A percentile compares a stretch with the other conserved stretches of the same genome.
These are phyloP conservation scores for Moricandia moricandioides DNA, from an alignment of 345 rosid genomes.

Conservation along the genomic window DNA sequence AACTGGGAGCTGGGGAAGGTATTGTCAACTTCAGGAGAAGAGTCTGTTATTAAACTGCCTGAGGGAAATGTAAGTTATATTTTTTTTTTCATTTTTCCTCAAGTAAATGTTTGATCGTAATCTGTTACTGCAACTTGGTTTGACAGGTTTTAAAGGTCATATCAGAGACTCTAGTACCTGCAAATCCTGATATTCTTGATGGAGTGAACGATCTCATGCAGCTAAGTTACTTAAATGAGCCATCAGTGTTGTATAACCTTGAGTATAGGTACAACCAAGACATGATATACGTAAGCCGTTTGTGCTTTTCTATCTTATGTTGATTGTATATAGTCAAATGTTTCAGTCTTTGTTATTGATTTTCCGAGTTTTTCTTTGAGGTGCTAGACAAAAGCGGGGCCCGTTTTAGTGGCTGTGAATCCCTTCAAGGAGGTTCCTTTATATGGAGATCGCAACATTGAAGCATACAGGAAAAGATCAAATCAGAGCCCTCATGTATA, in stretches of 20 bases:
- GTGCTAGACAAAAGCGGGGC: slow-evolving; percentile 84
- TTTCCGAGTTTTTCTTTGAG: slow-evolving; percentile 17
- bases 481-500: slow-evolving; percentile 71
- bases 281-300: slow-evolving; percentile 71
- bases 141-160: slow-evolving; percentile 66
- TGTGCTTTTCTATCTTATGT: slow-evolving; percentile 17
- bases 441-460: slow-evolving; percentile 54
- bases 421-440: slow-evolving; percentile 70
- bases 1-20: slow-evolving; percentile 59
- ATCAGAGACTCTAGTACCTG: slow-evolving; percentile 64
- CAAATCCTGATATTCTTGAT: slow-evolving; percentile 85
- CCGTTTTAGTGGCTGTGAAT: slow-evolving; percentile 78
- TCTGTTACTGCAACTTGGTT: slow-evolving; percentile 1
- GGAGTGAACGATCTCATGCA: slow-evolving; percentile 84
- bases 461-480: slow-evolving; percentile 50
- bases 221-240: slow-evolving; percentile 93
- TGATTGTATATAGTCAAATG: slow-evolving; percentile 6
- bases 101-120: slow-evolving; percentile 5
- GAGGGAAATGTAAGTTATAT: slow-evolving; percentile 65
- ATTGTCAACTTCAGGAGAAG: slow-evolving; percentile 64
- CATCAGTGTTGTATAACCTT: slow-evolving; percentile 84
- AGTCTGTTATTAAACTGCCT: slow-evolving; percentile 55
- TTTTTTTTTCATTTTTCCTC: not conserved
- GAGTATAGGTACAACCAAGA: slow-evolving; percentile 67
- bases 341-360: not conserved